Evolutionary conservation across 441 rosid species (phyloP), one percentile per base, ranked within the genome.

Genomic region (Hypseocharis bilobata): DNA sequence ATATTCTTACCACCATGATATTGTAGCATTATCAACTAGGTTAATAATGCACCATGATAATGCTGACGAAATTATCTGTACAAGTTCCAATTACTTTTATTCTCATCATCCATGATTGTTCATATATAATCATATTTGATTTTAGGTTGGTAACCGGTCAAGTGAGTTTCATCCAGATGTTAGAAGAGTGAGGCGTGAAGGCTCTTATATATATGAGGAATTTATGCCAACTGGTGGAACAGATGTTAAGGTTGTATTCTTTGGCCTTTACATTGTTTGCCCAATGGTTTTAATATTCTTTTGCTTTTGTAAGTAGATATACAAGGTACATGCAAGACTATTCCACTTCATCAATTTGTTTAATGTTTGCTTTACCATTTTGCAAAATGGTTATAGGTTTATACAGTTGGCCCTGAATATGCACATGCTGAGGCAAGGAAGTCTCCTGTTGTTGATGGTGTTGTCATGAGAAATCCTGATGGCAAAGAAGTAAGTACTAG

Each of bases 361-460:
- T 30, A 2, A n/a, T 38, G 54, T 1, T 65, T 62, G 62, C 27
- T 68, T 71, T 52, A 66, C 45, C 70, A 56, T 66, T 28, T 71
- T 60, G 68, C 67, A 61, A 71, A 66, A 64, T 84, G 70, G 77
- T 74, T 68, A 14, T 73, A 94, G 99, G 99, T 95, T 25, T 95
- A 95, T 63, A 95, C 98, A 3, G 99, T 95, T 78, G 98, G 98
- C 72, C 88, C 99, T 70, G 99, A 88, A 75, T 95, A 95, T 81
- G 99, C 99, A 19, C 99, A 95, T 76, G 99, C 98, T 36, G 99
- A 95, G 82, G 99, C 99, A 66, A 89, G 99, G 80, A 95, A 95
- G 79, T 95, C 99, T 51, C 99, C 99, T 63, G 98, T 95, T 74
- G 99, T 95, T 66, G 99, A 95, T 81, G 99, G 99, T 71, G 98